Percentiles rank a stretch among this genome's conserved stretches.
Conservation (phyloP, 345 rosid species). For the Salix caprea region DNA sequence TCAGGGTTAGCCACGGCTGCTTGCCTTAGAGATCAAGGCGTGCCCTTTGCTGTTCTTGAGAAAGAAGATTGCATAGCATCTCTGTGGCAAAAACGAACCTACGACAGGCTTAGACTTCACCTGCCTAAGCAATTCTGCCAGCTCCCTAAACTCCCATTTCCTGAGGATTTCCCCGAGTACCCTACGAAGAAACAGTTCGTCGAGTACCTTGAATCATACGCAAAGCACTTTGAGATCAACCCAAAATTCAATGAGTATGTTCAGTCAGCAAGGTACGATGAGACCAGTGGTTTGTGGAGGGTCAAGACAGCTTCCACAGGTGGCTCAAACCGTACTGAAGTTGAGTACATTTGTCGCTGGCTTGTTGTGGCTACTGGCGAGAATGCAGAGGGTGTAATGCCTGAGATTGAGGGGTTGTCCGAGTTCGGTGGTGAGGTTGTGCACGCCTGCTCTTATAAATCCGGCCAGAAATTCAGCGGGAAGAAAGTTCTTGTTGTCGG, state of each 20-base stretch:
- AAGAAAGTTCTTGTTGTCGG: constrained; percentile 83
- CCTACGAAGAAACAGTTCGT: constrained; percentile 42
- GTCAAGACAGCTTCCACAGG: constrained; percentile 50
- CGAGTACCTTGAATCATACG: constrained; percentile 44
- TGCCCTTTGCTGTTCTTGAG: constrained; percentile 46
- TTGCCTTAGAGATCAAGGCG: constrained; percentile 43
- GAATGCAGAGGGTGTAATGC: constrained; percentile 75
- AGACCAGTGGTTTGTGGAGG: constrained; percentile 76
- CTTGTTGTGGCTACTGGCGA: constrained; percentile 96
- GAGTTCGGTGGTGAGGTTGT: constrained; percentile 67
- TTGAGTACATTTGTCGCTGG: constrained; percentile 87
- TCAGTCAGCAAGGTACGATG: constrained; percentile 70
- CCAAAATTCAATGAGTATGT: constrained; percentile 83
- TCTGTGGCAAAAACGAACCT: constrained; percentile 47
- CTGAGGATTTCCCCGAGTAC: constrained; percentile 36
- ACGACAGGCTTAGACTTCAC: constrained; percentile 50
- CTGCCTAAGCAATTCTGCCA: constrained; percentile 52
- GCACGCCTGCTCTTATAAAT: constrained; percentile 74
- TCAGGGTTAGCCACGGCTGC: constrained; percentile 43
- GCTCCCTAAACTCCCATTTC: constrained; percentile 48
- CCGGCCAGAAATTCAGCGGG: constrained; percentile 61
- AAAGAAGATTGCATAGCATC: constrained; percentile 46
- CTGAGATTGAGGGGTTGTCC: constrained; percentile 62
- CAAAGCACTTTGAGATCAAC: constrained; percentile 42
- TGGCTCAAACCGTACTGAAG: constrained; percentile 42